Base-by-base conservation (phyloP, 2,329 filamentous ascomycete species). In the Trichophyton equinum region DNA sequence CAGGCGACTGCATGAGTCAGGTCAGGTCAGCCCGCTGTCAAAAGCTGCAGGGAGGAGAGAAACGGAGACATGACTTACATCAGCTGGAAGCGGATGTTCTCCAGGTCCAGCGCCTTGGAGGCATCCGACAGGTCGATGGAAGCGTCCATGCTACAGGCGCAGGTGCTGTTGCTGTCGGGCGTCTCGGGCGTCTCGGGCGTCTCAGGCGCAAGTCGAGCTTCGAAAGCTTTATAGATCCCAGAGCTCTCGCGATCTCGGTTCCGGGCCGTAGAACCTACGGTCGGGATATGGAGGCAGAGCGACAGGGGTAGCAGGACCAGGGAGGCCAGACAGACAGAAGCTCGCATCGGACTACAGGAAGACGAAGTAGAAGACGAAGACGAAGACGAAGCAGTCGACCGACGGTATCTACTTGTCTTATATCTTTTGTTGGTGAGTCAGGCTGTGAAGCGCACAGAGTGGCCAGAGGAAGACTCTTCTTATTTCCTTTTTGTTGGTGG, bases 71-170 rank as follows among this genome's bases (percentile, higher is more conserved):
- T 51, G 27, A 74, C 83, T 75, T 76, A 95, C 91, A 96, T 95
- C 64, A 96, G 78, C 75, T 96, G 90, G 75, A 90, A 95, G 65
- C 94, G 89, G 73, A 97, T 99, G 71, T 94, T 90, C 64, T 85
- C 82, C 57, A 99, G 82, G 72, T 97, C 91, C 69, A 99, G 79
- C 15, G 92, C 91, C 78, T 89, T 88, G 66, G 84, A 84, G 70
- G 86, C 83, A 75, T 97, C 88, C 44, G 85, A 89, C 63, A 96
- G 84, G 73, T 96, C 91, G 70, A 97, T 90, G 56, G 90, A 84
- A 18, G 88, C 81, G 73, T 99, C 94, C 94, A 99, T 99, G 60
- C 30, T 44, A 5, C 57, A 33, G n/a, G 51, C 51, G 33, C 51
- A 36, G 27, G 51, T 55, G 5, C 15, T 33, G 25, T 55, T 36